Percentiles rank a stretch among this genome's conserved stretches.
These are phyloP conservation scores for Coccinonectria pachysandricola DNA, from an alignment of 2,329 filamentous ascomycete genomes.

Conservation along the genomic window DNA sequence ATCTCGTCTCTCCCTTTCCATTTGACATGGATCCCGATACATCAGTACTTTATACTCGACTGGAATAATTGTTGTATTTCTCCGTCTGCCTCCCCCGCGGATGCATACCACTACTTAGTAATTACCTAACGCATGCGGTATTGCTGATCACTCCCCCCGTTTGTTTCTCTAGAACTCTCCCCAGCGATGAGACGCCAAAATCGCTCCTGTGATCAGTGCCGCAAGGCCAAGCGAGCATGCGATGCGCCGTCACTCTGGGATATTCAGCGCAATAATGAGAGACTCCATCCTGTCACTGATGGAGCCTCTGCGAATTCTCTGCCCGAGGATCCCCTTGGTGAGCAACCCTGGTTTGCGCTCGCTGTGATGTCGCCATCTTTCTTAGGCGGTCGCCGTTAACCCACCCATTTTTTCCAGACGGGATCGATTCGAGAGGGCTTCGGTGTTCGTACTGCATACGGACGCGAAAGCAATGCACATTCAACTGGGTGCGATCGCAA, in stretches of 20 bases:
- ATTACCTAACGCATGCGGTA: no score
- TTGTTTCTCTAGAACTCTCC: no score
- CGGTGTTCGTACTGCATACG: constrained; percentile 20
- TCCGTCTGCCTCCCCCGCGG: no score
- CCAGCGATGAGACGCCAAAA: constrained; percentile 20
- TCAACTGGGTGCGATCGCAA: constrained; percentile 19
- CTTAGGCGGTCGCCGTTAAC: no score
- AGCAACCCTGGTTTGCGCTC: constrained; percentile 8
- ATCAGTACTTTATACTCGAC: no score
- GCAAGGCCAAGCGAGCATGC: constrained; percentile 20
- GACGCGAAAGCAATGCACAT: constrained; percentile 19
- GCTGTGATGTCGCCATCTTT: no score
- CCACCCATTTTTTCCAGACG: no score
- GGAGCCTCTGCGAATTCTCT: constrained; percentile 13
- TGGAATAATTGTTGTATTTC: no score
- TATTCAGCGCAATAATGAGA: constrained; percentile 18
- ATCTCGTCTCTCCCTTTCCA: constrained; percentile 6
- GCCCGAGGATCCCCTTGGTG: constrained; percentile 18
- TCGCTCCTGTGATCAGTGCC: constrained; percentile 20
- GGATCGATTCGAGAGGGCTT: constrained; percentile 18
- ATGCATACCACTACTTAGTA: constrained; percentile 4
- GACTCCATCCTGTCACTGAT: constrained; percentile 12
- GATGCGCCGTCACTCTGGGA: constrained; percentile 20
- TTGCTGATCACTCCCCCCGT: no score
- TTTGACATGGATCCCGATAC: constrained; percentile 3